Conservation (phyloP, 805 yeast genomes). For the Osmozyma mogii region DNA sequence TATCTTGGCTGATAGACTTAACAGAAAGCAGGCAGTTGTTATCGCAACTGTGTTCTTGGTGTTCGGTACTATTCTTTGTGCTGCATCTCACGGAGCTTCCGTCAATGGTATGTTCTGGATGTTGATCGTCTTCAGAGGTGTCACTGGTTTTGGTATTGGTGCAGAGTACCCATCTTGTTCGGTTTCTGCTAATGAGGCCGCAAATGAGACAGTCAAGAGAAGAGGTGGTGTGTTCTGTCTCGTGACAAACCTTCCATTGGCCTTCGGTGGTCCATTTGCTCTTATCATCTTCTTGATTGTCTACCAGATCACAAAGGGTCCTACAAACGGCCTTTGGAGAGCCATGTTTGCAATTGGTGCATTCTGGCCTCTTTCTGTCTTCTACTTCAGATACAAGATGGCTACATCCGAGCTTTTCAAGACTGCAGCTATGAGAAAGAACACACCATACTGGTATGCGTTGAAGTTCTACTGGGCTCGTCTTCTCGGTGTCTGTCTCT, state of each 20-base stretch:
- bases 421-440: constrained; percentile 52
- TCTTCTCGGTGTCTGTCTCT: constrained; percentile 60
- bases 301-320: constrained; percentile 44
- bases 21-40: constrained; percentile 65
- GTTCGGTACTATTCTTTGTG: constrained; percentile 56
- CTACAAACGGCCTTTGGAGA: constrained; percentile 57
- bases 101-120: constrained; percentile 67
- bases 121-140: constrained; percentile 66
- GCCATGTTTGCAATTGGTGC: constrained; percentile 58
- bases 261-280: constrained; percentile 77
- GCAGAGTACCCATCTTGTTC: constrained; percentile 71
- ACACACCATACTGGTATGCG: constrained; percentile 46
- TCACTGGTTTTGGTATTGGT: constrained; percentile 73
- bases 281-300: constrained; percentile 61
- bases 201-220: constrained; percentile 54
- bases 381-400: constrained; percentile 66
- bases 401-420: constrained; percentile 57
- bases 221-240: constrained; percentile 61
- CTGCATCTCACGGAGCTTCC: constrained; percentile 59
- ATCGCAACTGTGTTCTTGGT: constrained; percentile 55
- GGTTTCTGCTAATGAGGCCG: constrained; percentile 64
- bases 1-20: constrained; percentile 54
- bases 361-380: constrained; percentile 63
- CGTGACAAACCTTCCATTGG: constrained; percentile 66
- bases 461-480: constrained; percentile 62